Conservation (phyloP, 139 green algal species). For the Volvox reticuliferus region DNA sequence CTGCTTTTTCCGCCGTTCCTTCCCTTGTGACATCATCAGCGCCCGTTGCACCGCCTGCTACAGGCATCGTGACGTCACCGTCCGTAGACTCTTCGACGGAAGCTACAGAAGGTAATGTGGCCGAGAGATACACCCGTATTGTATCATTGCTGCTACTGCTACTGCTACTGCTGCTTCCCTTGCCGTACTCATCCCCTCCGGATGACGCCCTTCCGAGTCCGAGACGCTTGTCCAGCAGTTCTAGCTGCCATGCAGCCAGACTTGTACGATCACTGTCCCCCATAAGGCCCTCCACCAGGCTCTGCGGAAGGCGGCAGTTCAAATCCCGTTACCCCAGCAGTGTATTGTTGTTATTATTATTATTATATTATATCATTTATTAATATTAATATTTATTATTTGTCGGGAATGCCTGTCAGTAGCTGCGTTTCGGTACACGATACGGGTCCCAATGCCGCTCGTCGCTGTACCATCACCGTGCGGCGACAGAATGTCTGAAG, state of each 20-base stretch:
- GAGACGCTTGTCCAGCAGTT: neutral
- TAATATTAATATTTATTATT: too few relatives aligned
- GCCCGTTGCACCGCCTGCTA: neutral
- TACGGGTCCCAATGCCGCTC: too few relatives aligned
- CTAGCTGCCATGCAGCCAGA: neutral
- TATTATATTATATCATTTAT: too few relatives aligned
- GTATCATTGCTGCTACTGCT: neutral
- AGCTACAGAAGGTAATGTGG: neutral
- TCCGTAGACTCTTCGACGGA: too few relatives aligned
- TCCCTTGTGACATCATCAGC: neutral
- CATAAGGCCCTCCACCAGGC: constrained; percentile 29
- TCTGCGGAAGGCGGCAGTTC: neutral
- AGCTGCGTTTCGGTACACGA: too few relatives aligned
- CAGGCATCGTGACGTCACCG: neutral
- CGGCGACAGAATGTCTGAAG: too few relatives aligned
- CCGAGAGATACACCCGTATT: constrained; percentile 8
- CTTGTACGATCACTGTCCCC: neutral
- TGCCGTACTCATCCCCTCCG: neutral
- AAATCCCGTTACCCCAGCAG: too few relatives aligned
- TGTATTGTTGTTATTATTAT: too few relatives aligned
- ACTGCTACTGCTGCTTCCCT: neutral
- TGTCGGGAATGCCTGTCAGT: too few relatives aligned
- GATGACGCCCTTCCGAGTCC: neutral
- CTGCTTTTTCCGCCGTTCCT: neutral
- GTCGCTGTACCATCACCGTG: too few relatives aligned